Conservation (phyloP, 768 basidiomycete genomes). For the Termitomyces sp. region DNA sequence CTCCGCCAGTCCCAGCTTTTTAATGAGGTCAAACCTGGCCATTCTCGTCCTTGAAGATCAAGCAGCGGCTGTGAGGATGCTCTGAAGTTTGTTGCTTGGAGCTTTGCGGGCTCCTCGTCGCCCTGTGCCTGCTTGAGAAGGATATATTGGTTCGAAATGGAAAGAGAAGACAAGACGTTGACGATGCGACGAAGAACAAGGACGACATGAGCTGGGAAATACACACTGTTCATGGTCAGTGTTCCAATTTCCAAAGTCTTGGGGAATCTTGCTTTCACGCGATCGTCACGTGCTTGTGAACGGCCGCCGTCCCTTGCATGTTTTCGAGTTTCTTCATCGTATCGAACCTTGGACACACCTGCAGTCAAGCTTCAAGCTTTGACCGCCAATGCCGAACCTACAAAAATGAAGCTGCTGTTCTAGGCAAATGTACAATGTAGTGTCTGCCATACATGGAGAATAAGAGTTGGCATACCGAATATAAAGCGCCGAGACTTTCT, state of each 20-base stretch:
- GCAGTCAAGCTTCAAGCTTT: background rate
- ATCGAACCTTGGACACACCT: too few species aligned
- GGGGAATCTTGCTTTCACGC: slow-evolving; percentile 3
- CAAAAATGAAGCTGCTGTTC: background rate
- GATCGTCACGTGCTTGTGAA: slow-evolving; percentile 4
- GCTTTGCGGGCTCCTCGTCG: slow-evolving; percentile 10
- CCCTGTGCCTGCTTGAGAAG: slow-evolving; percentile 18
- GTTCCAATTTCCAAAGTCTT: slow-evolving; percentile 1
- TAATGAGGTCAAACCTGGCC: slow-evolving; percentile 23
- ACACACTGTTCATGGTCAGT: slow-evolving; percentile 33
- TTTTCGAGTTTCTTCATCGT: too few species aligned
- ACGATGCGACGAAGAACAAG: slow-evolving; percentile 58
- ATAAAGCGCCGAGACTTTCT: background rate
- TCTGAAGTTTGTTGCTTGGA: background rate
- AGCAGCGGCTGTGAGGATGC: slow-evolving; percentile 5
- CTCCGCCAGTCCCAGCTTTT: slow-evolving; percentile 19
- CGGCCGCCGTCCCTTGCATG: too few species aligned
- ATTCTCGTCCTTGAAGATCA: slow-evolving; percentile 16
- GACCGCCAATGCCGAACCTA: background rate
- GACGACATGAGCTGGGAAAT: slow-evolving; percentile 55
- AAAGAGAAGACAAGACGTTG: slow-evolving; percentile 64
- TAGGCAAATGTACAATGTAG: background rate
- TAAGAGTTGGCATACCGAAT: background rate
- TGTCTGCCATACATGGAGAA: background rate
- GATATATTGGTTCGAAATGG: slow-evolving; percentile 62